A percentile compares a stretch with the other conserved stretches of the same genome.
Evolutionary conservation across 2,329 filamentous ascomycete species (phyloP).

Genomic region (Calonectria pauciramosa): DNA sequence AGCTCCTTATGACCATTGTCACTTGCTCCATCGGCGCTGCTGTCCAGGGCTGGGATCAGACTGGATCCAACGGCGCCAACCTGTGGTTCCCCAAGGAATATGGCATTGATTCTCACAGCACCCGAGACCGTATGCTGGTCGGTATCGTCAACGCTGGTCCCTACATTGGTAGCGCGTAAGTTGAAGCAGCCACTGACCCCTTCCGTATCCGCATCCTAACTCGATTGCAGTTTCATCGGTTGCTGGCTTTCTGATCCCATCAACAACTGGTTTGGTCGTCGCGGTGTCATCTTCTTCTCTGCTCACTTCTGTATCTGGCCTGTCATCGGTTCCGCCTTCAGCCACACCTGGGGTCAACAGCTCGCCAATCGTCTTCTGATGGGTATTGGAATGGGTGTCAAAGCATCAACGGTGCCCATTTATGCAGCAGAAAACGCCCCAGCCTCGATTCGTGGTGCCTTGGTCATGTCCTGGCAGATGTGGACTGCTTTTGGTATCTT

Average conservation of each 20-base stretch:
- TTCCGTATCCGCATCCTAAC: constrained; percentile 19
- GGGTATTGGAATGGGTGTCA: constrained; percentile 78
- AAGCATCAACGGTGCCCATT: constrained; percentile 76
- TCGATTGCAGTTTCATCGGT: constrained; percentile 56
- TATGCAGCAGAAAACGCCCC: constrained; percentile 82
- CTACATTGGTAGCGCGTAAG: constrained; percentile 60
- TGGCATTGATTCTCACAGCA: constrained; percentile 51
- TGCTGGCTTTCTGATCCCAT: constrained; percentile 78
- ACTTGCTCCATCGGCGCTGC: constrained; percentile 78
- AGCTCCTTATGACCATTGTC: constrained; percentile 75
- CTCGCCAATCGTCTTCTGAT: constrained; percentile 76
- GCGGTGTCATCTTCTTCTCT: constrained; percentile 77
- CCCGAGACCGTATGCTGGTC: constrained; percentile 63
- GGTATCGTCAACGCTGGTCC: constrained; percentile 75
- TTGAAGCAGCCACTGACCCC: not conserved
- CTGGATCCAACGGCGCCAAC: constrained; percentile 73
- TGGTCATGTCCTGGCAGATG: constrained; percentile 87
- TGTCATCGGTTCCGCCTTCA: constrained; percentile 74
- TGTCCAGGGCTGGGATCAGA: constrained; percentile 77
- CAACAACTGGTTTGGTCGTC: constrained; percentile 60
- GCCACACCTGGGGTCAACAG: constrained; percentile 76
- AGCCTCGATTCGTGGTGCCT: constrained; percentile 76
- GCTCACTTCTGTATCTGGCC: constrained; percentile 78
- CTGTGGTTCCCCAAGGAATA: constrained; percentile 68
- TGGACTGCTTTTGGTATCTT: constrained; percentile 71